These are phyloP conservation scores for Luffa aegyptiaca DNA, from an alignment of 306 rosid genomes.

Conservation along the genomic window DNA sequence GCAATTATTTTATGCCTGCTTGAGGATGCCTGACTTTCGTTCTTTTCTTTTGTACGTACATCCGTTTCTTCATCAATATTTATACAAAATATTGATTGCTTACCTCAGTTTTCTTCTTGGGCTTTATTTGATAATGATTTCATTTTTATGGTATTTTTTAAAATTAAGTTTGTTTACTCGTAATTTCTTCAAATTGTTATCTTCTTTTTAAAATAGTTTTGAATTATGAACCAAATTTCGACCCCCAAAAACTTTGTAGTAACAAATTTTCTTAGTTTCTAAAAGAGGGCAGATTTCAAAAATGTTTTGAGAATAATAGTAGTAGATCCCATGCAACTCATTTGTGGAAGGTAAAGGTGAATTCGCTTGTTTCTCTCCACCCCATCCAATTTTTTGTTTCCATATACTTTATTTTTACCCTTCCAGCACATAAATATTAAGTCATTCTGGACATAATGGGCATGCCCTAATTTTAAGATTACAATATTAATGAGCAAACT, in stretches of 20 bases:
- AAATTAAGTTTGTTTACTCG: not conserved
- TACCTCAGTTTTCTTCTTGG: too few species aligned
- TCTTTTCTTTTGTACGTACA: not conserved
- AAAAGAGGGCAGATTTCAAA: too few species aligned
- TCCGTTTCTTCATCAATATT: not conserved
- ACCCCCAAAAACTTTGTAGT: too few species aligned
- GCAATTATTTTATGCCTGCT: not conserved
- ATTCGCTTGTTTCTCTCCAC: not conserved
- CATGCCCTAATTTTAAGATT: not conserved
- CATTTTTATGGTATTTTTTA: not conserved
- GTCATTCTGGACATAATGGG: not conserved
- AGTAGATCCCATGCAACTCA: not conserved
- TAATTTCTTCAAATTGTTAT: too few species aligned
- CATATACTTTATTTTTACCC: not conserved
- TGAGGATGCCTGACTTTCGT: not conserved
- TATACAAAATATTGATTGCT: not conserved
- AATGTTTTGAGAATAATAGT: not conserved
- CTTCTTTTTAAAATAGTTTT: not conserved
- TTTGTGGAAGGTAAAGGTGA: not conserved
- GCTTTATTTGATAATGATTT: too few species aligned
- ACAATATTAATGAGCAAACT: not conserved
- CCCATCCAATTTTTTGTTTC: not conserved
- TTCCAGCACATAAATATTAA: not conserved
- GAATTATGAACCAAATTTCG: not conserved
- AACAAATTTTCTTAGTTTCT: too few species aligned